A percentile compares a stretch with the other conserved stretches of the same genome.
phyloP scores from a whole-genome alignment of 208 protist species.

The Acanthamoeba divionensis region DNA sequence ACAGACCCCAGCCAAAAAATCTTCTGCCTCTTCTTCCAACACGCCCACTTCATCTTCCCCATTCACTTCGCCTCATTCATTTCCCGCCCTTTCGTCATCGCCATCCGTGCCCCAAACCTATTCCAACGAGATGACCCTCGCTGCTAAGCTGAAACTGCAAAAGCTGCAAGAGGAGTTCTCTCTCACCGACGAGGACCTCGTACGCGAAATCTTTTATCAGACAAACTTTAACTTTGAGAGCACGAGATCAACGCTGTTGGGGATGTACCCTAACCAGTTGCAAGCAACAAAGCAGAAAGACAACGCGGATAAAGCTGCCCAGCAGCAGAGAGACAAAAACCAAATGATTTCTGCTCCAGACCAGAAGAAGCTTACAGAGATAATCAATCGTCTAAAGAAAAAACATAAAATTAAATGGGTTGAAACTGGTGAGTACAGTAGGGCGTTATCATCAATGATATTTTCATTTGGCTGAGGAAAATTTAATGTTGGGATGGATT shows the following conservation, averaged over 20 bases:
- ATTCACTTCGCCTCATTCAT: background rate
- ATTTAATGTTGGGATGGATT: no score
- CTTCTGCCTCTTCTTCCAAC: no score
- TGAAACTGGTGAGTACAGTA: background rate
- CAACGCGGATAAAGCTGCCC: background rate
- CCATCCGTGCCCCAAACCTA: no score
- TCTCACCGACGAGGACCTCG: background rate
- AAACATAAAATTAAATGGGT: slow-evolving; percentile 8
- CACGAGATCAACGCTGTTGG: background rate
- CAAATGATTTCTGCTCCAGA: background rate
- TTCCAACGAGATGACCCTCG: background rate
- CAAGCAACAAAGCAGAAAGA: background rate
- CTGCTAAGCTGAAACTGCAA: background rate
- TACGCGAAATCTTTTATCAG: background rate
- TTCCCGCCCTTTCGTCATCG: no score
- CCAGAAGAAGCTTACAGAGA: background rate
- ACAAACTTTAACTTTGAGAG: background rate
- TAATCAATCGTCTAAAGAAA: slow-evolving; percentile 17
- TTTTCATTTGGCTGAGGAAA: no score
- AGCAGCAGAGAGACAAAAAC: background rate
- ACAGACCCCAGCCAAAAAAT: no score
- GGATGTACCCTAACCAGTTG: background rate
- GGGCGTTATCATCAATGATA: no score
- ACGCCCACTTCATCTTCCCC: no score
- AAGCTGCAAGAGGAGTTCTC: slow-evolving; percentile 45